Evolutionary conservation across 495 filamentous ascomycete species (phyloP), one percentile per base, ranked within the genome.

Genomic region (Penicillium egyptiacum): DNA sequence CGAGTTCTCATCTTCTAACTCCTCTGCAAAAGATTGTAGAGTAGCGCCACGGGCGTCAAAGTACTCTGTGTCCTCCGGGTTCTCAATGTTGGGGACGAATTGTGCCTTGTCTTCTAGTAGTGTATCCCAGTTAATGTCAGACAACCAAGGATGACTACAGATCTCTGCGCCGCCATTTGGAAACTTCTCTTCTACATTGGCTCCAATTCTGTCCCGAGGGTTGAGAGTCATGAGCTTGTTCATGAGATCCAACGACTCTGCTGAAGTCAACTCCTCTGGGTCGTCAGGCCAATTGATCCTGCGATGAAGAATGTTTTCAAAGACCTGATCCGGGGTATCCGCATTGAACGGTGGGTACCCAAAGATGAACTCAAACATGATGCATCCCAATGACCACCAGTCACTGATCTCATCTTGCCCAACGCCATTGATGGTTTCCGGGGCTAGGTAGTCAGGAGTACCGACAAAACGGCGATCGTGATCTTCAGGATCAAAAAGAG

Each of bases 311-410:
- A 98, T 98, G 64, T 98, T 98, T 59, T 96, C 91, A 65, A 98
- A 98, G 11, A 98, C 95, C 64, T 93, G 81, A 55, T 98, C 95
- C 0, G 94, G 94, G 40, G 91, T 90, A 17, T 79, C 78, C 6
- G 90, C 94, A 68, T 98, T 91, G 73, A 98, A 98, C 20, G 94
- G 94, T 1, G 94, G 94, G 73, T 90, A 82, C 52, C 94, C 88
- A 68, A 89, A 98, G 19, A 98, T 76, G 58, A 96, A 97, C 62
- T 98, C 94, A 67, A 97, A 98, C 73, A 98, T 78, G 57, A 98
- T 98, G 64, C 94, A 98, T 2, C 94, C 94, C 44, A 98, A 76
- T 7, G 94, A 98, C 94, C 94, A 98, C 94, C 94, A 98, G 82
- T 98, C 94, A 70, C 94, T 97, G 61, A 92, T 92, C 68, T 98